Conservation (phyloP, 352 stramenopile genomes). For the Phytophthora pisi region DNA sequence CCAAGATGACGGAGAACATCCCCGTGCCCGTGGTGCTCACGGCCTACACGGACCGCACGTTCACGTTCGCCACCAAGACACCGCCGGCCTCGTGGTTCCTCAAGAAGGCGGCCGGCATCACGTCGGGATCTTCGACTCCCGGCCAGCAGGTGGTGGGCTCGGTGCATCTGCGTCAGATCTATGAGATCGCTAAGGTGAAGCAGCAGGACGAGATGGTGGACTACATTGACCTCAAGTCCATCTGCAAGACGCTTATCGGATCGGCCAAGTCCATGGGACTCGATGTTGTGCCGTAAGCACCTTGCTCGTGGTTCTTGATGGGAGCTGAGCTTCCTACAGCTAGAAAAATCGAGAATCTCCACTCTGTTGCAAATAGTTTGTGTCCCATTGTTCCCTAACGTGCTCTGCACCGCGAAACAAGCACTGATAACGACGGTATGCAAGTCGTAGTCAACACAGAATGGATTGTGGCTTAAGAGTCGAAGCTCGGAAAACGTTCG, state of each 20-base stretch:
- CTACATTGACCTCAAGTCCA: constrained; percentile 91
- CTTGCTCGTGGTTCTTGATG: neutral
- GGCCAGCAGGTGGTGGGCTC: constrained; percentile 82
- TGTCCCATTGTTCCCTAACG: neutral
- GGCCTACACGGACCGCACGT: constrained; percentile 95
- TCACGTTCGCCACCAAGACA: constrained; percentile 96
- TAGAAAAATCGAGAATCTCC: constrained; percentile 30
- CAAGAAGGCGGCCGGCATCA: constrained; percentile 91
- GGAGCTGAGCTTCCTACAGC: constrained; percentile 15
- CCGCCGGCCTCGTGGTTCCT: constrained; percentile 95
- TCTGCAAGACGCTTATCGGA: constrained; percentile 94
- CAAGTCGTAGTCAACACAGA: constrained; percentile 4
- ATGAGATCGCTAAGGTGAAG: constrained; percentile 99
- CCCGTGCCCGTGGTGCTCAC: constrained; percentile 94
- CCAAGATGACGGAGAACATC: constrained; percentile 91
- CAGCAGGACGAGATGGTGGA: constrained; percentile 93
- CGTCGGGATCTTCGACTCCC: constrained; percentile 69
- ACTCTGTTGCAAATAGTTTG: constrained; percentile 19
- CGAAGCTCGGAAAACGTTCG: constrained; percentile 19
- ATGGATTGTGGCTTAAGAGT: constrained; percentile 21
- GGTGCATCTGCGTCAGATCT: constrained; percentile 95
- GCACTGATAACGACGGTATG: neutral
- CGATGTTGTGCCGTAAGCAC: constrained; percentile 69
- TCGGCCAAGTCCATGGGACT: constrained; percentile 94
- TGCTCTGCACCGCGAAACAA: neutral